phyloP scores from a whole-genome alignment of 139 green algal genomes.

The Haematococcus sp. region DNA sequence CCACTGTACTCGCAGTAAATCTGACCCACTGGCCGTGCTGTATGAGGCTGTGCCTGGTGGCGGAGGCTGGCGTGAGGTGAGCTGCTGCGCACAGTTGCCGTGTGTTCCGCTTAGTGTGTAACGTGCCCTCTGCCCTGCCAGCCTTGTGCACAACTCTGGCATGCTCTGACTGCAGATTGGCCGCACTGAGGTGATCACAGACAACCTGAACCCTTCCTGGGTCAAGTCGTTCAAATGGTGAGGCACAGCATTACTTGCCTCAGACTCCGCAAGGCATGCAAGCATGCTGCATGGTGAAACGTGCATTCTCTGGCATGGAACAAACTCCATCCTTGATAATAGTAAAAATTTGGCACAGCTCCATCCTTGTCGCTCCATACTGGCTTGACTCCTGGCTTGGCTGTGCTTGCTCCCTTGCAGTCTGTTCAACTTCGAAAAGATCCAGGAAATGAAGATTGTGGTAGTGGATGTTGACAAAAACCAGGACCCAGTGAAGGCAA shows the following conservation, averaged over 20 bases:
- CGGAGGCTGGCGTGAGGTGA: neutral
- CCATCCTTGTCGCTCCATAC: neutral
- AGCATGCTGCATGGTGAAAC: neutral
- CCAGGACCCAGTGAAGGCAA: too few species aligned
- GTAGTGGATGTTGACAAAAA: neutral
- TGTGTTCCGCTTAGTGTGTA: too few species aligned
- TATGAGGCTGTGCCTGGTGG: neutral
- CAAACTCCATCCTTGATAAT: too few species aligned
- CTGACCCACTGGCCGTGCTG: slow-evolving; percentile 6
- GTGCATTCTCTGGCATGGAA: neutral
- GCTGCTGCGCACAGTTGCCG: too few species aligned
- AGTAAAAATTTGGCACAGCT: too few species aligned
- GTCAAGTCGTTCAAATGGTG: neutral
- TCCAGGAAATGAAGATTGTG: slow-evolving; percentile 1
- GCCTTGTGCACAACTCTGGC: too few species aligned
- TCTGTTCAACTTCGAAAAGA: neutral
- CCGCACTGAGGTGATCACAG: neutral
- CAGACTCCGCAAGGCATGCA: neutral
- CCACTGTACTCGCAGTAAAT: slow-evolving; percentile 5
- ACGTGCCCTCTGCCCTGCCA: too few species aligned
- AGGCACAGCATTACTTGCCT: neutral
- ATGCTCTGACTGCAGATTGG: neutral
- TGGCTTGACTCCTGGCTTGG: neutral
- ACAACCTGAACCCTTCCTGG: neutral
- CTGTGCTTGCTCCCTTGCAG: neutral